Evolutionary conservation across 805 yeast species (phyloP).

Genomic region (Metschnikowia peoriensis): DNA sequence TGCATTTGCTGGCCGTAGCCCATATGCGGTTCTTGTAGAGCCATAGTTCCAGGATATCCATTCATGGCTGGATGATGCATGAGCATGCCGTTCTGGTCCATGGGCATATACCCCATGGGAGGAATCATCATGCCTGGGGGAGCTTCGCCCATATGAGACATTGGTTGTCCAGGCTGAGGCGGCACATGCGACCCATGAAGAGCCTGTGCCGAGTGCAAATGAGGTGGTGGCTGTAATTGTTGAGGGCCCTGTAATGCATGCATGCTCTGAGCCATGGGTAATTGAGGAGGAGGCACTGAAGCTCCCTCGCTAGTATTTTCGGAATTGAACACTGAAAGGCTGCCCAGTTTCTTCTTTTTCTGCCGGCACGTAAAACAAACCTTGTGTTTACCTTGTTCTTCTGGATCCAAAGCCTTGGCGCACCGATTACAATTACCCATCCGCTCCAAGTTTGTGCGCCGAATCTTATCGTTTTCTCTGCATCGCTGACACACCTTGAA

Average conservation of each 20-base stretch:
- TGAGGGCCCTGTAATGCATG: slow-evolving; percentile 2
- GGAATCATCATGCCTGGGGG: slow-evolving; percentile 10
- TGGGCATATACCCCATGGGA: slow-evolving; percentile 11
- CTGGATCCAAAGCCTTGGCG: slow-evolving; percentile 46
- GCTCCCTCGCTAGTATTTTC: background rate
- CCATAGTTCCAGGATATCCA: slow-evolving; percentile 1
- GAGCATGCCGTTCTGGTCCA: slow-evolving; percentile 16
- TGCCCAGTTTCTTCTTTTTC: slow-evolving; percentile 44
- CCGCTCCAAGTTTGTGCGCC: slow-evolving; percentile 55
- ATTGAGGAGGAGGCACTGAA: background rate
- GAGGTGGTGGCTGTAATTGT: slow-evolving; percentile 2
- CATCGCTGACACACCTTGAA: slow-evolving; percentile 68
- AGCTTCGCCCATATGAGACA: slow-evolving; percentile 1
- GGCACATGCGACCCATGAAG: background rate
- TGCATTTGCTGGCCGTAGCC: slow-evolving; percentile 13
- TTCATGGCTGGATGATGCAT: slow-evolving; percentile 8
- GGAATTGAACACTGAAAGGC: slow-evolving; percentile 1
- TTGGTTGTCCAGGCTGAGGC: slow-evolving; percentile 1
- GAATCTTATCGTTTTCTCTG: slow-evolving; percentile 56
- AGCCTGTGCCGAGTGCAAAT: background rate
- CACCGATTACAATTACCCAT: slow-evolving; percentile 64
- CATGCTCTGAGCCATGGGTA: slow-evolving; percentile 1
- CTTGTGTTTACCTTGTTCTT: slow-evolving; percentile 51
- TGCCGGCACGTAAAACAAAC: slow-evolving; percentile 55
- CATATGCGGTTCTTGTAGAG: slow-evolving; percentile 13